Evolutionary conservation across 2,329 filamentous ascomycete species (phyloP).

Genomic region (Hymenoscyphus infarciens): DNA sequence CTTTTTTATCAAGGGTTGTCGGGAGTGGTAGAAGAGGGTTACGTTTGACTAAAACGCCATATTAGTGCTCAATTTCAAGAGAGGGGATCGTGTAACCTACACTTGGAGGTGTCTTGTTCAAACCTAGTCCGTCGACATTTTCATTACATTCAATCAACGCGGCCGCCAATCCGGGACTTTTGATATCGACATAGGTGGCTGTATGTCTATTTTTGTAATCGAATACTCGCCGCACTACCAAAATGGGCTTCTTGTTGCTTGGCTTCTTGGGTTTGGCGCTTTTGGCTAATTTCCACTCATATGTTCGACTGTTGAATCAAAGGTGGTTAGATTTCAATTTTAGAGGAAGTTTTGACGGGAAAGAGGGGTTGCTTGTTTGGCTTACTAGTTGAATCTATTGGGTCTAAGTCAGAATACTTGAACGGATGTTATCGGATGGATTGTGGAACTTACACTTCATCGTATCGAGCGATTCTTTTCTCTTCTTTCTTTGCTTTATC

Average conservation of each 20-base stretch:
- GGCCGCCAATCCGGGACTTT: neutral
- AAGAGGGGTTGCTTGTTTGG: no score
- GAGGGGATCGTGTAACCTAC: neutral
- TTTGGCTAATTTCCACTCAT: constrained; percentile 3
- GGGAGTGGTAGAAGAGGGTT: neutral
- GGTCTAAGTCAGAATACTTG: no score
- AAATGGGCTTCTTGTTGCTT: constrained; percentile 3
- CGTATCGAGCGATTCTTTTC: neutral
- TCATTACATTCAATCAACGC: constrained; percentile 3
- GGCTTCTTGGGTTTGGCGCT: neutral
- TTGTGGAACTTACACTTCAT: neutral
- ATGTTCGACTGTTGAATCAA: no score
- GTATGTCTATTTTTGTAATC: constrained; percentile 2
- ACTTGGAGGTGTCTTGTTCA: constrained; percentile 2
- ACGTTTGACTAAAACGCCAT: neutral
- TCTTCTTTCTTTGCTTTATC: neutral
- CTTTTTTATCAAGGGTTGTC: neutral
- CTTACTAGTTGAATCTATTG: no score
- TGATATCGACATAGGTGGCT: neutral
- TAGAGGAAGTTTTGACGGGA: no score
- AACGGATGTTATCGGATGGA: neutral
- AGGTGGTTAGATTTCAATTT: no score
- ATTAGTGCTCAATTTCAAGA: neutral
- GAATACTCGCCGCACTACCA: neutral
- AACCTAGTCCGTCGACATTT: neutral